Evolutionary conservation across 345 rosid species (phyloP), one percentile per base, ranked within the genome.

Genomic region (Mangifera indica): DNA sequence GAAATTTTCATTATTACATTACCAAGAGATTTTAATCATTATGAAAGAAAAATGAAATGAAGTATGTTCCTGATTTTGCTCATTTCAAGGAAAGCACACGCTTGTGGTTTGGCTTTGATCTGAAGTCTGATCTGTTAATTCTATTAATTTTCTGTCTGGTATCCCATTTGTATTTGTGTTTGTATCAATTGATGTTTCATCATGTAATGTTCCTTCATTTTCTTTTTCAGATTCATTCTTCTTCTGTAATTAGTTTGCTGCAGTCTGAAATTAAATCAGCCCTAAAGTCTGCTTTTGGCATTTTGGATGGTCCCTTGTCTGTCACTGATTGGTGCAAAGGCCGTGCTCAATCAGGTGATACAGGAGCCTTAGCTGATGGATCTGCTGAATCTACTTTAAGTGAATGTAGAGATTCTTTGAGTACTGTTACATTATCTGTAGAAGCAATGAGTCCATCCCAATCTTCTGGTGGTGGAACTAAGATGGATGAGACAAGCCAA

Each of bases 251-350:
- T 73, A 87, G 93, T 70, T 84, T 93, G 80, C 91, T 92, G 71
- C 96, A 95, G 49, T 87, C 97, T 73, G 99, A 95, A 73, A 84
- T 95, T 62, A 95, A 87, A 80, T 72, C 91, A 60, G 96, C 96
- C 76, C 80, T 95, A 82, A 95, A 89, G 77, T 87, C 91, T 78
- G 98, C 98, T 66, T 95, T 95, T 81, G 79, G 82, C 68, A 82
- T 59, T 80, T 83, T 91, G 81, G 97, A 93, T 73, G 99, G 99
- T 44, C 99, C 99, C 67, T 84, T 95, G 74, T 81, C 89, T 63
- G 89, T 91, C 68, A 86, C 82, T 49, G 98, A 95, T 76, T 95
- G 99, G 99, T 95, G 98, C 91, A 91, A 83, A 83, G 97, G 98
- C 79, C 92, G 88, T 12, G 75, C 84, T 80, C 96, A 83, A 67